Conservation (phyloP, 192 early-diverging fungal species). For the Mortierella claussenii region DNA sequence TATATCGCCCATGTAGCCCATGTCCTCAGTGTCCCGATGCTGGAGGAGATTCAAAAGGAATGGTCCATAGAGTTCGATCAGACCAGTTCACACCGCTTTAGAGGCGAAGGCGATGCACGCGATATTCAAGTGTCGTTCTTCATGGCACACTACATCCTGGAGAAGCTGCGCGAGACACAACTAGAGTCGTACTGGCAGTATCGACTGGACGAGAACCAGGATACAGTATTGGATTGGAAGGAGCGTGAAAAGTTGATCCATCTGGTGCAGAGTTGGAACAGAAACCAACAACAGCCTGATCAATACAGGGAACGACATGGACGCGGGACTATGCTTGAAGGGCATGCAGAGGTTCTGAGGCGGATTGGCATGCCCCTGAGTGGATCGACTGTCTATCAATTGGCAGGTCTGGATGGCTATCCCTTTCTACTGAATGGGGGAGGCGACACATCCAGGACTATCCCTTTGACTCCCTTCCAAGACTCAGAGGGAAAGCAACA, state of each 20-base stretch:
- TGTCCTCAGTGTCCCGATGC: conserved; percentile 49
- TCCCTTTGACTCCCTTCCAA: not conserved
- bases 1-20: conserved; percentile 54
- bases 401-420: conserved; percentile 52
- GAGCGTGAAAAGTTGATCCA: conserved; percentile 40
- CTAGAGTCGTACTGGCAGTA: conserved; percentile 47
- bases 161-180: conserved; percentile 53
- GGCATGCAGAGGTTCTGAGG: conserved; percentile 11
- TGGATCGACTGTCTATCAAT: conserved; percentile 21
- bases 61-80: conserved; percentile 44
- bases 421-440: conserved; percentile 17
- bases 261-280: conserved; percentile 16
- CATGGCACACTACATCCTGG: conserved; percentile 55
- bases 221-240: conserved; percentile 30
- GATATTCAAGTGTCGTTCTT: conserved; percentile 54
- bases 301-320: not conserved
- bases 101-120: conserved; percentile 38
- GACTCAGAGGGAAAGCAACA: not conserved
- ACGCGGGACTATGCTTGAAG: conserved; percentile 17
- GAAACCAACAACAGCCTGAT: not conserved
- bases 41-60: conserved; percentile 37
- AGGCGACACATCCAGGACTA: conserved; percentile 22
- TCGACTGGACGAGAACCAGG: conserved; percentile 47
- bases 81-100: conserved; percentile 51
- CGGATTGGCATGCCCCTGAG: conserved; percentile 16